phyloP scores from a whole-genome alignment of 108 stramenopile species.

The Fistulifera pelliculosa region DNA sequence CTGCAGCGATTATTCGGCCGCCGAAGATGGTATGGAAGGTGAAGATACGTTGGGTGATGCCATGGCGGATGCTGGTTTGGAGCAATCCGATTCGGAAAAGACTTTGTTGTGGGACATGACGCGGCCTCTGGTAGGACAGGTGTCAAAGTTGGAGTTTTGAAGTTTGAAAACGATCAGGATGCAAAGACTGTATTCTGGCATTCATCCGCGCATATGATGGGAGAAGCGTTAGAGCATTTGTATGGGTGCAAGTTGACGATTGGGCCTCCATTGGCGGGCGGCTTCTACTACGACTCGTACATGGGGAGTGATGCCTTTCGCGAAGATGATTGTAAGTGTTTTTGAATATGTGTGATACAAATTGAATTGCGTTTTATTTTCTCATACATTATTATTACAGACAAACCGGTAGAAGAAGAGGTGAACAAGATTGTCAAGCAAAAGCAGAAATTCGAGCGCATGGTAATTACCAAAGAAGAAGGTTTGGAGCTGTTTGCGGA shows the following conservation, averaged over 20 bases:
- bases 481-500: constrained; percentile 92
- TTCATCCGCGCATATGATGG: constrained; percentile 95
- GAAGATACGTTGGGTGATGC: constrained; percentile 58
- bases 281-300: constrained; percentile 99
- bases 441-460: constrained; percentile 96
- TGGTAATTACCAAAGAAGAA: constrained; percentile 97
- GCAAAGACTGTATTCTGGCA: constrained; percentile 98
- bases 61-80: constrained; percentile 60
- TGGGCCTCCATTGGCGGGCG: constrained; percentile 91
- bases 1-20: constrained; percentile 61
- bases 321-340: constrained; percentile 87
- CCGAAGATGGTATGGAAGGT: constrained; percentile 79
- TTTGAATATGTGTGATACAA: neutral
- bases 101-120: constrained; percentile 93
- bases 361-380: neutral
- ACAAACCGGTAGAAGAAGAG: constrained; percentile 68
- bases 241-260: constrained; percentile 92
- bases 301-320: constrained; percentile 86
- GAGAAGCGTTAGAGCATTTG: constrained; percentile 92
- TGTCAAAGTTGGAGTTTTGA: constrained; percentile 83
- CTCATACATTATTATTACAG: constrained; percentile 16
- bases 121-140: constrained; percentile 86
- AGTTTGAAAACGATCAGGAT: constrained; percentile 85
- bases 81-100: constrained; percentile 40
- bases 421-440: constrained; percentile 84